Base-by-base conservation (phyloP, 768 basidiomycete genomes). In the Calocybe indica region DNA sequence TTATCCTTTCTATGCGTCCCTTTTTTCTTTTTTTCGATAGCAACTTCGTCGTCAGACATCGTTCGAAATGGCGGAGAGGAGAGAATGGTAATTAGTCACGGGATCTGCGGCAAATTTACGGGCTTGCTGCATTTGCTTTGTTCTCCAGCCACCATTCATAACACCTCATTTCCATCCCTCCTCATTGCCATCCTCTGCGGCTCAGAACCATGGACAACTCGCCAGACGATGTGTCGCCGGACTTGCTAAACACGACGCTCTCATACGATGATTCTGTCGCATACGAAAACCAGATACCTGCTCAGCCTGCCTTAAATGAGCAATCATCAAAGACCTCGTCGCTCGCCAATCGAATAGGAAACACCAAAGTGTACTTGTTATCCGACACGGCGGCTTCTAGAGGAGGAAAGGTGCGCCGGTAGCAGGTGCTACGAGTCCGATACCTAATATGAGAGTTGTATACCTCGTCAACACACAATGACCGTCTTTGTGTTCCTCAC, bases 1-100 rank as follows among this genome's bases (percentile, higher is more conserved):
- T 98, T 98, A 6, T 96, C 93, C 62, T 96, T 96, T 52, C 93
- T 77, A 63, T 91, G 86, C 39, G 80, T 73, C 70, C 92, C 93
- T 71, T 92, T 93, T 66, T 94, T 92, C 66, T 76, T 90, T 35
- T 80, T 73, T 6, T 67, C 65, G 4, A 60, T 60, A 5, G 58
- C 62, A 48, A 69, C 68, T 52, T 72, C 74, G 36, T 70, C 65
- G 39, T 75, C 74, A 15, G 72, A 69, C 72, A 74, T 76, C 51
- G 40, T 56, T 43, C 35, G 52, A 39, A 37, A 39, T 13, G 34
- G 41, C 38, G 45, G 36, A 43, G 53, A 45, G 39, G 45, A 43
- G 36, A 37, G 37, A 51, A 40, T 54, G 22, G 37, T 46, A 41
- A 45, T 40, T 35, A 40, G 11, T 41, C 22, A 31, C 42, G 37